Percentiles rank a stretch among this genome's conserved stretches.
Conservation (phyloP, 106 monocot genomes). For the Platanthera guangdongensis region DNA sequence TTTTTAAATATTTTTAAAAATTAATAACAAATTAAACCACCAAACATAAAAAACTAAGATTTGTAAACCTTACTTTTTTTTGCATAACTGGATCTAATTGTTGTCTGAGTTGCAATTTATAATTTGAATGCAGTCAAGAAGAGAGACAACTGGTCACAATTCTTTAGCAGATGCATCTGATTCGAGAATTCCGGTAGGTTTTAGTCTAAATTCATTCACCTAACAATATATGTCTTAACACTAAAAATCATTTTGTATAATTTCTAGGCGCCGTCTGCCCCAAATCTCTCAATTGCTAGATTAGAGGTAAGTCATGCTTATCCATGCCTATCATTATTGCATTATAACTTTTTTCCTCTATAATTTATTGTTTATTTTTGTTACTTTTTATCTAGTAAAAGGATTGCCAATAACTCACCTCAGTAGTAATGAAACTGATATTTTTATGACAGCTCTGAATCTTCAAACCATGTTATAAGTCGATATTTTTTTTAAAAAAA, state of each 20-base stretch:
- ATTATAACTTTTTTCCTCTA: not conserved
- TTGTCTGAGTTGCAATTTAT: not conserved
- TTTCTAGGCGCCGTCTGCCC: slow-evolving; percentile 22
- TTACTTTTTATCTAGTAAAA: too few species aligned
- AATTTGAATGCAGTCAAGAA: slow-evolving; percentile 17
- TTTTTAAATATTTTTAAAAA: too few species aligned
- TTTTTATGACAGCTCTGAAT: too few species aligned
- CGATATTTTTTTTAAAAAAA: too few species aligned
- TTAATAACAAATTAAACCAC: too few species aligned
- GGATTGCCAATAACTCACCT: too few species aligned
- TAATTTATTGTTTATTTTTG: not conserved
- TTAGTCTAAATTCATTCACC: not conserved
- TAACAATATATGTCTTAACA: not conserved
- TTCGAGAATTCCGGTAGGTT: slow-evolving; percentile 13
- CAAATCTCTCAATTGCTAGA: slow-evolving; percentile 17
- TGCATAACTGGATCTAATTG: not conserved
- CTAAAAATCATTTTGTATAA: slow-evolving; percentile 2
- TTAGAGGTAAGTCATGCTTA: slow-evolving; percentile 23
- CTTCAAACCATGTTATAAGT: too few species aligned
- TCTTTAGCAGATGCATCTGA: slow-evolving; percentile 13
- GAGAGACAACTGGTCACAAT: slow-evolving; percentile 9
- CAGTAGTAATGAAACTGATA: too few species aligned
- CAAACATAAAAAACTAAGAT: too few species aligned
- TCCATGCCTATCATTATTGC: not conserved
- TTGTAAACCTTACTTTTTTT: not conserved